These are phyloP conservation scores for Cutaneotrichosporon mucoides DNA, from an alignment of 1,284 basidiomycete genomes.

Conservation along the genomic window DNA sequence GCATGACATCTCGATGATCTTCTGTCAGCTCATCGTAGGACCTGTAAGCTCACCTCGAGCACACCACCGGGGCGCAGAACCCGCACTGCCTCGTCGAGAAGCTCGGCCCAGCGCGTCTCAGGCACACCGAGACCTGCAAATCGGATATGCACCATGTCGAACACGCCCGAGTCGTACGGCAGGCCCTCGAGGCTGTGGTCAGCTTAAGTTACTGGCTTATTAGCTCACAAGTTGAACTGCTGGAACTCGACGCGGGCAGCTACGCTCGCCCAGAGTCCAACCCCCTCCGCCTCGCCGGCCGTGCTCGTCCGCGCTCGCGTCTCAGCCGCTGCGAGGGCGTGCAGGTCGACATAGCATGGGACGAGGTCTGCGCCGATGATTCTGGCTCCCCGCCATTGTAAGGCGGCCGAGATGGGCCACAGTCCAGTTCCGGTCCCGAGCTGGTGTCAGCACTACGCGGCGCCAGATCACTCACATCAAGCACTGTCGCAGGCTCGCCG, in stretches of 20 bases:
- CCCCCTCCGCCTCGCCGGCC: constrained; percentile 12
- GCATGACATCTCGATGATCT: constrained; percentile 43
- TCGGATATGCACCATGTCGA: constrained; percentile 47
- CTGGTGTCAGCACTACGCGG: constrained; percentile 12
- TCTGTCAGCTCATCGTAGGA: too few species aligned
- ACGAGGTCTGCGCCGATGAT: constrained; percentile 45
- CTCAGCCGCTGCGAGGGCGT: constrained; percentile 23
- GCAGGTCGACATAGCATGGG: constrained; percentile 38
- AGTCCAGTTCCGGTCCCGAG: constrained; percentile 44
- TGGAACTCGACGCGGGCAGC: constrained; percentile 39
- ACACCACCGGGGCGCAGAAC: constrained; percentile 44
- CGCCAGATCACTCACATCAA: constrained; percentile 35
- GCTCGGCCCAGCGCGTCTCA: constrained; percentile 38
- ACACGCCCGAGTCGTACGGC: constrained; percentile 44
- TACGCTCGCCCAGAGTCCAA: constrained; percentile 38
- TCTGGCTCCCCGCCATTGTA: constrained; percentile 33
- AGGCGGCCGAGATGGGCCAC: constrained; percentile 47
- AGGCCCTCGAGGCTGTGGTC: constrained; percentile 35
- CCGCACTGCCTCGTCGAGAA: constrained; percentile 44
- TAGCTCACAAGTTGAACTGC: constrained; percentile 42
- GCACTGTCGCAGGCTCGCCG: constrained; percentile 26
- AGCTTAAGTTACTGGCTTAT: background rate
- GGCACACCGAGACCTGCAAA: constrained; percentile 46
- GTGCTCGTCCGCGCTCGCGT: constrained; percentile 19
- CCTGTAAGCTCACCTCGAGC: constrained; percentile 45